Evolutionary conservation across 306 rosid genomes (phyloP), one percentile per base, ranked within the genome.

Genomic region (Purshia tridentata): DNA sequence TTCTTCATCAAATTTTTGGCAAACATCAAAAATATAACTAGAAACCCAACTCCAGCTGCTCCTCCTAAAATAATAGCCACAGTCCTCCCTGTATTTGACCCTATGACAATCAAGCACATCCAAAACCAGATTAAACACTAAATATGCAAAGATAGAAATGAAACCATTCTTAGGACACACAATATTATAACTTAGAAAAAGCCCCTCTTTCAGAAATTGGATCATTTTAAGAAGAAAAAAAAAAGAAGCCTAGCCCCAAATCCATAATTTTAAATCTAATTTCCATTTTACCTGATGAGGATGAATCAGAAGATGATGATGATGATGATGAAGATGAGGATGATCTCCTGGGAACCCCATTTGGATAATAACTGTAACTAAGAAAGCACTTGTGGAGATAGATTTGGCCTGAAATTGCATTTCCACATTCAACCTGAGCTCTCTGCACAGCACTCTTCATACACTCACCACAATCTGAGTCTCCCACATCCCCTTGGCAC

Each of bases 401-500:
- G 19, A 93, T 77, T 83, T 93, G 96, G 13, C 96, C 97, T 3
- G 98, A 93, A 73, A 86, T 85, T 42, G 97, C 84, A 57, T 76
- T 84, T 4, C 97, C 98, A 74, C 98, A 93, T 77, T 93, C 98
- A 80, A 82, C 92, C 56, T 88, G 90, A 81, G 94, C 91, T 82
- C 67, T 93, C 72, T 93, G 92, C 46, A 86, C 95, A 41, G 91
- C 91, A 76, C 52, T 82, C 49, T 93, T 93, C 57, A 89, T 88
- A 80, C 97, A 91, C 62, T 84, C 92, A 0, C 95, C 96, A 64
- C 98, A 93, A 74, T 93, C 97, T 1, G 94, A 81, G 68, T 89
- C 97, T 22, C 98, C 98, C 55, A 93, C 77, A 76, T 85, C 94
- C 2, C 98, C 98, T 75, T 93, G 96, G 69, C 98, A 93, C 66